Evolutionary conservation across 176 grass and related monocot species (phyloP), one percentile per base, ranked within the genome.

Genomic region (Miscanthus lutarioriparius): DNA sequence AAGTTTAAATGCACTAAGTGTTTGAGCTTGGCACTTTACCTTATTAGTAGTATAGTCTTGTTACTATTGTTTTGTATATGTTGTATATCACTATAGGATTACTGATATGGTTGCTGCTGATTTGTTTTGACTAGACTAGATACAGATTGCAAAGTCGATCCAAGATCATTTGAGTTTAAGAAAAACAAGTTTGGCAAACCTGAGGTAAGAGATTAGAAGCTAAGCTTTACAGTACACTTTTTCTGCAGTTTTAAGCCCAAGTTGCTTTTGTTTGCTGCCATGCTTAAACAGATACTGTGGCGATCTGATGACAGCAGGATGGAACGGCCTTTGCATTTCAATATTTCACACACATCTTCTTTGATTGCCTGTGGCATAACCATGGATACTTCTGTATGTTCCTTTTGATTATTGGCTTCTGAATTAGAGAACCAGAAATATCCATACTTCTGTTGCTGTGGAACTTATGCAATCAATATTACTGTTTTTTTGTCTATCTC

Each of bases 181-280:
- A 96, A 94, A 84, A 95, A 91, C 65, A 83, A 86, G 87, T 92
- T 92, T 89, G 96, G 96, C 35, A 99, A 99, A 76, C 96, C 93
- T 86, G 96, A 99, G 96, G 93, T 94, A 96, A 82, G 68, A 22
- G 33, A 1, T 72, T 80, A 74, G 22, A 79, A 26, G 26, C 16
- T 83, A 73, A 47, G 39, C 40, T 80, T 75, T 62, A 13, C 13
- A 64, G 2, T 67, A n/a, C 15, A n/a, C 69, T 71, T 7, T 82
- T 67, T 20, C 67, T 77, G 13, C 35, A 66, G 28, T 67, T 48
- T 44, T 73, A 27, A 73, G 77, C 67, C 80, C 13, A 85, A 53
- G 2, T 37, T 84, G 35, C 2, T 20, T 87, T 82, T 83, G 67
- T 17, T 84, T 88, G 16, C 72, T 75, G 83, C 64, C 83, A 44